These are phyloP conservation scores for Ascochyta viciae-villosae DNA, from an alignment of 2,329 filamentous ascomycete species.

Conservation along the genomic window DNA sequence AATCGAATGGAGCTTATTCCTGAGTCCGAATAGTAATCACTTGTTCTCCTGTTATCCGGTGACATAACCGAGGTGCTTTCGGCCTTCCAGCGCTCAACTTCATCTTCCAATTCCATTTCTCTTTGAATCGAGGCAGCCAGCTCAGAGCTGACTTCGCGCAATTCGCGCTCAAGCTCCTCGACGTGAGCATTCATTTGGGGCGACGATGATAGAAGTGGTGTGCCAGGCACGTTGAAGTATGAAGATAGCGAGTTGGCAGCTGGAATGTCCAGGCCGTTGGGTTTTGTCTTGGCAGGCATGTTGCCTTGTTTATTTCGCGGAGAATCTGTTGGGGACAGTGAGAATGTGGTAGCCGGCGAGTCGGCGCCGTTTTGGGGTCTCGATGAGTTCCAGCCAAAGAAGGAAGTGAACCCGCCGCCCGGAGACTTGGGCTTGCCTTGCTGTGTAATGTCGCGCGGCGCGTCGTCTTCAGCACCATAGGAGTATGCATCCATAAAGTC, in stretches of 20 bases:
- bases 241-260: constrained; percentile 57
- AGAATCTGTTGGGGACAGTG: constrained; percentile 65
- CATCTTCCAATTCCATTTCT: constrained; percentile 95
- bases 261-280: constrained; percentile 59
- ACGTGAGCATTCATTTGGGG: constrained; percentile 65
- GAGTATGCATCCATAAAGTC: constrained; percentile 47
- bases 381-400: constrained; percentile 71
- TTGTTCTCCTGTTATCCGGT: constrained; percentile 75
- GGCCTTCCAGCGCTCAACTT: constrained; percentile 86
- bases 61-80: constrained; percentile 68
- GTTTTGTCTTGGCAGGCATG: constrained; percentile 46
- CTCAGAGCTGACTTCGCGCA: constrained; percentile 91
- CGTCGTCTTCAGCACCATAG: constrained; percentile 38
- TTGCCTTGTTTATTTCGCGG: constrained; percentile 50
- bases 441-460: constrained; percentile 24
- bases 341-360: constrained; percentile 68
- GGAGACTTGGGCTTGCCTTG: constrained; percentile 53
- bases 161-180: constrained; percentile 90
- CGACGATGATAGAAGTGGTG: constrained; percentile 53
- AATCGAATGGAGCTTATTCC: constrained; percentile 85
- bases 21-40: constrained; percentile 98
- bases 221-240: constrained; percentile 57
- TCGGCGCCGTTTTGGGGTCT: constrained; percentile 61
- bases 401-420: constrained; percentile 65
- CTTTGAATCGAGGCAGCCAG: constrained; percentile 90